Conservation (phyloP, 192 early-diverging fungal genomes). For the Polychytrium aggregatum region DNA sequence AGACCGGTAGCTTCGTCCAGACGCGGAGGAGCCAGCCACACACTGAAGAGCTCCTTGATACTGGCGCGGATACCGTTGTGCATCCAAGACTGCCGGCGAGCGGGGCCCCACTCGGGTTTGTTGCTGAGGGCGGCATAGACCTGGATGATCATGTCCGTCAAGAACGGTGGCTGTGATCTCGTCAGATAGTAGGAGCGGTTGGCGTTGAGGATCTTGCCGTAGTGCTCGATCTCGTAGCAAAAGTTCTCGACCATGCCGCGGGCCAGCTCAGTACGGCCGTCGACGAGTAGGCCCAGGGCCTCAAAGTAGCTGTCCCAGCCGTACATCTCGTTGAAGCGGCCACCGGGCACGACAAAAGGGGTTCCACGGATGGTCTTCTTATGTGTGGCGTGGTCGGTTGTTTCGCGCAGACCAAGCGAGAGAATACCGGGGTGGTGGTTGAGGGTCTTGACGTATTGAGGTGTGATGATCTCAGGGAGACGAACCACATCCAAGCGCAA, state of each 20-base stretch:
- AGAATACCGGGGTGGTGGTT: slow-evolving; percentile 85
- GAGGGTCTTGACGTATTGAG: slow-evolving; percentile 82
- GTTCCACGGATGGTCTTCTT: slow-evolving; percentile 34
- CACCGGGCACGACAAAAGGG: slow-evolving; percentile 95
- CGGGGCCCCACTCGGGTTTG: slow-evolving; percentile 16
- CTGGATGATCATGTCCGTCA: slow-evolving; percentile 89
- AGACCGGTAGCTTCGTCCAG: slow-evolving; percentile 65
- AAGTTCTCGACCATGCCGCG: slow-evolving; percentile 98
- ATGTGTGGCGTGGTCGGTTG: slow-evolving; percentile 10
- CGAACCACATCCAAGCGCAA: slow-evolving; percentile 66
- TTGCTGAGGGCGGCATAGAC: slow-evolving; percentile 52
- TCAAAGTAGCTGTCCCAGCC: slow-evolving; percentile 97
- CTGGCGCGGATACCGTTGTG: slow-evolving; percentile 53
- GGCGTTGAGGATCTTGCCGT: slow-evolving; percentile 98
- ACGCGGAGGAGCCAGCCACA: slow-evolving; percentile 81
- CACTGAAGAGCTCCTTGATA: slow-evolving; percentile 82
- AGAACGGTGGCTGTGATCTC: slow-evolving; percentile 94
- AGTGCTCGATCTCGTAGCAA: slow-evolving; percentile 92
- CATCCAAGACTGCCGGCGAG: slow-evolving; percentile 54
- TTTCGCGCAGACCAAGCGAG: slow-evolving; percentile 55
- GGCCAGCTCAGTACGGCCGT: slow-evolving; percentile 75
- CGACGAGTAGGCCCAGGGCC: slow-evolving; percentile 72
- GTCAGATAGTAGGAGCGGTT: slow-evolving; percentile 95
- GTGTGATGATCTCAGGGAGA: slow-evolving; percentile 77
- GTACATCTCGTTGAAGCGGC: slow-evolving; percentile 99